A percentile compares a stretch with the other conserved stretches of the same genome.
Conservation (phyloP, 2,329 filamentous ascomycete genomes). For the Uncinocarpus reesii region DNA sequence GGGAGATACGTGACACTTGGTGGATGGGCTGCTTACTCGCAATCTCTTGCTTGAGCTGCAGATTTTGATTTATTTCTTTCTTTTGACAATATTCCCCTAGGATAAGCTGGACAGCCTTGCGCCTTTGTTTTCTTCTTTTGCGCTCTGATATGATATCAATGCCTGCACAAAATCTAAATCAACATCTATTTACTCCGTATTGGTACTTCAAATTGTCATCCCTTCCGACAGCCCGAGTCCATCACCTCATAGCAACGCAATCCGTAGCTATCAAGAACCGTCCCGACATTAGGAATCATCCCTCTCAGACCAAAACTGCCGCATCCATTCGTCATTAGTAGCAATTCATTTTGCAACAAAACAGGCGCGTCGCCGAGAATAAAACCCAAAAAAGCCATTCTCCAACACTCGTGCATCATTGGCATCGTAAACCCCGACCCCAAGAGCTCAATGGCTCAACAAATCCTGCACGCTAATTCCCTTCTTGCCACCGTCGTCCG, state of each 20-base stretch:
- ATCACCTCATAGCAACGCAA: neutral
- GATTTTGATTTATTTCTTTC: neutral
- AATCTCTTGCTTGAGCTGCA: neutral
- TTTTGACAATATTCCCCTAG: neutral
- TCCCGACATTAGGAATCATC: neutral
- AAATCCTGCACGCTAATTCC: conserved; percentile 49
- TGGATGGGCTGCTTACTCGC: too few relatives aligned
- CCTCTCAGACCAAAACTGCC: neutral
- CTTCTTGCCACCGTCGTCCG: conserved; percentile 25
- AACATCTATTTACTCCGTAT: too few relatives aligned
- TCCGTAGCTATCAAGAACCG: neutral
- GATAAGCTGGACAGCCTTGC: neutral
- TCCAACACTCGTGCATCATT: too few relatives aligned
- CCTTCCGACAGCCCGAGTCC: neutral
- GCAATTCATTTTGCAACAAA: too few relatives aligned
- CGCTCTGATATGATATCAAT: neutral
- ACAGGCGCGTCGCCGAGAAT: too few relatives aligned
- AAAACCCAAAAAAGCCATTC: too few relatives aligned
- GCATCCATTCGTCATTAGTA: too few relatives aligned
- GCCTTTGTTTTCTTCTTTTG: neutral
- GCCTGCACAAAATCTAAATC: too few relatives aligned
- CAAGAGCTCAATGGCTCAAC: conserved; percentile 39
- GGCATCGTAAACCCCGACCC: too few relatives aligned
- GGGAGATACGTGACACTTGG: too few relatives aligned
- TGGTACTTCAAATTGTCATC: neutral